Percentiles rank a stretch among this genome's conserved stretches.
Conservation (phyloP, 352 stramenopile genomes). For the Phytopythium montanum region DNA sequence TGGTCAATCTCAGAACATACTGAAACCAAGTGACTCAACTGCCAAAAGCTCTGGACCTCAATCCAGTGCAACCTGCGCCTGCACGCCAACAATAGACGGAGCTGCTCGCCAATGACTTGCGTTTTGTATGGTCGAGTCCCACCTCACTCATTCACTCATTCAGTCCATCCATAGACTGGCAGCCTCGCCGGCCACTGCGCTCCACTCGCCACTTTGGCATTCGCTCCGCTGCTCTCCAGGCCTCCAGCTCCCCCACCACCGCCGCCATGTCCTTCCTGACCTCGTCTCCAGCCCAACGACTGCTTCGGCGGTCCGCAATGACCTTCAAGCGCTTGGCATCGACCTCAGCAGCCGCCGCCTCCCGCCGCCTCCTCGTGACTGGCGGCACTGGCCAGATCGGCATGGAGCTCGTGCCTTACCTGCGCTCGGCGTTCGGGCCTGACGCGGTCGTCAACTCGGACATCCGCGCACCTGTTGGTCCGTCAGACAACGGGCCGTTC, state of each 20-base stretch:
- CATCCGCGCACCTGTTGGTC: constrained; percentile 52
- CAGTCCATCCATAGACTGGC: too few relatives aligned
- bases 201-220: background rate
- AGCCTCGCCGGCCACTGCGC: background rate
- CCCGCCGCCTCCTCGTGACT: constrained; percentile 68
- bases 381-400: constrained; percentile 82
- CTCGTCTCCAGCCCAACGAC: background rate
- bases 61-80: constrained; percentile 4
- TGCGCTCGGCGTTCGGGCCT: constrained; percentile 58
- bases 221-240: background rate
- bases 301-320: background rate
- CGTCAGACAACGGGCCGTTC: constrained; percentile 52
- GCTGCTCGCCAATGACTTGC: background rate
- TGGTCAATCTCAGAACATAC: background rate
- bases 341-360: background rate
- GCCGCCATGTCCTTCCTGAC: background rate
- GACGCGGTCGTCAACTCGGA: constrained; percentile 80
- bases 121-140: too few relatives aligned
- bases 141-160: too few relatives aligned
- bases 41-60: background rate
- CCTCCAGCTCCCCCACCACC: background rate
- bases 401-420: constrained; percentile 83
- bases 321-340: background rate
- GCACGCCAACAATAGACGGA: constrained; percentile 6
- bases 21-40: background rate